Evolutionary conservation across 129 eudicot species (phyloP), one percentile per base, ranked within the genome.

Genomic region (Silybum marianum): DNA sequence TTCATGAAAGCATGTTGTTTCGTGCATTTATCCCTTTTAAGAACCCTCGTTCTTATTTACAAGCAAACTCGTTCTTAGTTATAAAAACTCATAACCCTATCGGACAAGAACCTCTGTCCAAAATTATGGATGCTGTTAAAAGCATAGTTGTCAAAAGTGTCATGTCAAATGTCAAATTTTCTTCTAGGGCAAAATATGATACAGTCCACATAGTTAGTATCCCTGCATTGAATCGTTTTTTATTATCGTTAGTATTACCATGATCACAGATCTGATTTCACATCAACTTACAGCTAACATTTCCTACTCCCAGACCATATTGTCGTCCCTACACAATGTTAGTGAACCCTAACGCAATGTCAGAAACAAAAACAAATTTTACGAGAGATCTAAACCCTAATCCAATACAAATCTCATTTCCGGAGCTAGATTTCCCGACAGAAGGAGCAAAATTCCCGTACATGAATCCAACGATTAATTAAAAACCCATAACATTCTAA

Each of bases 321-420:
- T 76, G 25, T 2, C 25, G 5, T 77, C 13, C 78, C 38, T 23
- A 25, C 65, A 48, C 67, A 36, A 76, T 19, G 18, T 11, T 13
- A 70, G 22, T n/a, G 21, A 67, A 48, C 76, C 72, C 38, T 39
- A 77, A n/a, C 66, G 25, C 34, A 30, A 46, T 69, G 69, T 54
- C 75, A 28, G 28, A 42, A 69, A 28, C 0, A 19, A 51, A 18
- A n/a, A 63, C 24, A 24, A 51, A 48, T 14, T 6, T 6, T 18
- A 67, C 12, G 40, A 62, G 25, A 70, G 84, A 85, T 85, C 88
- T 71, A 75, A 85, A 85, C 82, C 84, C 84, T 75, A 85, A 34
- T 8, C 54, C 38, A 32, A 44, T 9, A n/a, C 71, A 46, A 72
- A 69, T 72, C 76, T 44, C 67, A 70, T 18, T 79, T 46, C 51